Evolutionary conservation across 139 green algal genomes (phyloP).

Genomic region (Coccomyxa sp.): DNA sequence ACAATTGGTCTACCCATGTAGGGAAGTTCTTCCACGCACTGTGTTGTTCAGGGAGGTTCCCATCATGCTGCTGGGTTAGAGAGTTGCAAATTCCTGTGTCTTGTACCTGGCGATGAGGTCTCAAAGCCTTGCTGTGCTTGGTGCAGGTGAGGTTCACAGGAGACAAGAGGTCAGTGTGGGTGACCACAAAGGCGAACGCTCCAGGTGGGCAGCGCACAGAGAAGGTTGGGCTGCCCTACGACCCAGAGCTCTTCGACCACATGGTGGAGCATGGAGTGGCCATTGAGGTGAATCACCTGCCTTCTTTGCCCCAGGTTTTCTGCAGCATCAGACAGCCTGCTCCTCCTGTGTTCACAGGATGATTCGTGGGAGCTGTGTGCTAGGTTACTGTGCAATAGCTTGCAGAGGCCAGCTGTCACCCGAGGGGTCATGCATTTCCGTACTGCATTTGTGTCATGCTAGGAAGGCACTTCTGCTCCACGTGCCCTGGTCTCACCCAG

Average conservation of each 20-base stretch:
- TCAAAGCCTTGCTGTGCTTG: too few species aligned
- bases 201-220: conserved; percentile 66
- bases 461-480: too few species aligned
- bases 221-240: conserved; percentile 70
- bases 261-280: conserved; percentile 59
- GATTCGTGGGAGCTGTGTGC: background rate
- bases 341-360: background rate
- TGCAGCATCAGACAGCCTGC: background rate
- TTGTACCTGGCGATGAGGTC: too few species aligned
- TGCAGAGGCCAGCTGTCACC: too few species aligned
- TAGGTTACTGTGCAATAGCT: too few species aligned
- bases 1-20: too few species aligned
- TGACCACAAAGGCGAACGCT: conserved; percentile 52
- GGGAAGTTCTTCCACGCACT: too few species aligned
- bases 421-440: too few species aligned
- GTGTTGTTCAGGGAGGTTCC: too few species aligned
- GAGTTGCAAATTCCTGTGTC: too few species aligned
- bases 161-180: conserved; percentile 50
- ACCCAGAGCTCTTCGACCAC: conserved; percentile 79
- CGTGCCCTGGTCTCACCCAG: background rate
- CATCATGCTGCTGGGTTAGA: too few species aligned
- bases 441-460: too few species aligned
- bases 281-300: conserved; percentile 21
- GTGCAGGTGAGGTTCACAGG: conserved; percentile 32
- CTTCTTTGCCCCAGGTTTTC: background rate